Evolutionary conservation across 2,329 filamentous ascomycete species (phyloP).

Genomic region (Zelopaecilomyces penicillatus): DNA sequence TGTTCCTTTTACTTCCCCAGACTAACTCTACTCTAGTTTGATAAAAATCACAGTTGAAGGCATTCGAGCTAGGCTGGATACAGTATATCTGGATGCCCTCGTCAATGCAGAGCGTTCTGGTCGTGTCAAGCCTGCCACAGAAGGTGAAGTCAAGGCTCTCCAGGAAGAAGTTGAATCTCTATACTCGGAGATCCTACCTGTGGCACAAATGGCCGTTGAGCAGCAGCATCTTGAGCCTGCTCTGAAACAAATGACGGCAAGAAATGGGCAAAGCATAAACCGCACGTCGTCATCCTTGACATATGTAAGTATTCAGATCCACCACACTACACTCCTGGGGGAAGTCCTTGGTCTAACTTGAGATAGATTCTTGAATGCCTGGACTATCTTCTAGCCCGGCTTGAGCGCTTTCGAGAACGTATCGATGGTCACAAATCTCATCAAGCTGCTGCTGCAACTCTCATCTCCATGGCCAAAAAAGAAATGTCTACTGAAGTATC

Average conservation of each 20-base stretch:
- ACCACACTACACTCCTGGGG: neutral
- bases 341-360: slow-evolving; percentile 13
- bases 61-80: slow-evolving; percentile 45
- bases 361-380: slow-evolving; percentile 44
- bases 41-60: slow-evolving; percentile 51
- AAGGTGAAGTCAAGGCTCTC: slow-evolving; percentile 40
- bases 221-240: slow-evolving; percentile 59
- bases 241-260: slow-evolving; percentile 34
- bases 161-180: slow-evolving; percentile 61
- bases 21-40: slow-evolving; percentile 28
- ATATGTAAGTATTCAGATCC: slow-evolving; percentile 35
- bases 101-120: slow-evolving; percentile 18
- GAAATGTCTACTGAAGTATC: slow-evolving; percentile 30
- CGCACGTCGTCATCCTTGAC: slow-evolving; percentile 38
- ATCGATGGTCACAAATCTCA: slow-evolving; percentile 39
- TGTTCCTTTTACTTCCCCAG: neutral
- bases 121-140: slow-evolving; percentile 18
- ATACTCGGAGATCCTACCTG: slow-evolving; percentile 59
- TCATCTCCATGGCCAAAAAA: slow-evolving; percentile 34
- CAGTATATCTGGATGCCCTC: slow-evolving; percentile 44
- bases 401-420: slow-evolving; percentile 31
- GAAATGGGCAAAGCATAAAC: slow-evolving; percentile 34
- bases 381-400: slow-evolving; percentile 41
- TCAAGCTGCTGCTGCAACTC: slow-evolving; percentile 27
- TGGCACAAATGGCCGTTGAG: slow-evolving; percentile 63